Conservation (phyloP, 129 eudicot species). For the Flaveria sonorensis region DNA sequence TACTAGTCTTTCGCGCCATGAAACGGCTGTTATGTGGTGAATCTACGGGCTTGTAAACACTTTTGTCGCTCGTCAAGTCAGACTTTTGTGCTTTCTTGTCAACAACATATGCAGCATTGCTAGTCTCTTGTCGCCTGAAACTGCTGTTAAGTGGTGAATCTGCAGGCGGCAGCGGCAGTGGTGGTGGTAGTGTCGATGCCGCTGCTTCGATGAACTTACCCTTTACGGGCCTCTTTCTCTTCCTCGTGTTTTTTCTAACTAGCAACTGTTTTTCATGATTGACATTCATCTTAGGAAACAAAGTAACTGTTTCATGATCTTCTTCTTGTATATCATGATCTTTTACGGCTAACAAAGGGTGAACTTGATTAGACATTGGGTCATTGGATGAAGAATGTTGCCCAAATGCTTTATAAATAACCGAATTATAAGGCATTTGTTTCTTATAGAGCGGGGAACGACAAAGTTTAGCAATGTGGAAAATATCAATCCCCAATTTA, state of each 20-base stretch:
- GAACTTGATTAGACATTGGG: conserved; percentile 71
- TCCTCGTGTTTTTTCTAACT: conserved; percentile 36
- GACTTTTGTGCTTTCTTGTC: too few species aligned
- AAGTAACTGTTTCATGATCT: conserved; percentile 8
- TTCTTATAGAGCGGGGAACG: conserved; percentile 82
- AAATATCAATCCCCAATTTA: conserved; percentile 79
- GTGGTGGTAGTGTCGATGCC: neutral
- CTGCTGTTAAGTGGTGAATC: conserved; percentile 10
- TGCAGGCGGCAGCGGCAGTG: neutral
- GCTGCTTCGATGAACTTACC: conserved; percentile 42
- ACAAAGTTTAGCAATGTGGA: conserved; percentile 79
- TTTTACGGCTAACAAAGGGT: conserved; percentile 40
- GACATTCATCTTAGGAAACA: conserved; percentile 26
- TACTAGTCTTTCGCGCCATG: conserved; percentile 25
- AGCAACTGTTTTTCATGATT: conserved; percentile 41
- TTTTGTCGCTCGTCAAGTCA: too few species aligned
- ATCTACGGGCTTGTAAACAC: too few species aligned
- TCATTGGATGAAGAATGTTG: conserved; percentile 42
- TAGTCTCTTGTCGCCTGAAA: too few species aligned
- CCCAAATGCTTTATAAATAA: conserved; percentile 73
- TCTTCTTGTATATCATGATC: conserved; percentile 52
- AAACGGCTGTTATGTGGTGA: conserved; percentile 23
- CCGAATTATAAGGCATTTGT: conserved; percentile 84
- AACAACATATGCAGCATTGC: too few species aligned
- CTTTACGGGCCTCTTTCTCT: conserved; percentile 51